phyloP scores from a whole-genome alignment of 2,329 filamentous ascomycete genomes.

The Colletotrichum eremochloae region DNA sequence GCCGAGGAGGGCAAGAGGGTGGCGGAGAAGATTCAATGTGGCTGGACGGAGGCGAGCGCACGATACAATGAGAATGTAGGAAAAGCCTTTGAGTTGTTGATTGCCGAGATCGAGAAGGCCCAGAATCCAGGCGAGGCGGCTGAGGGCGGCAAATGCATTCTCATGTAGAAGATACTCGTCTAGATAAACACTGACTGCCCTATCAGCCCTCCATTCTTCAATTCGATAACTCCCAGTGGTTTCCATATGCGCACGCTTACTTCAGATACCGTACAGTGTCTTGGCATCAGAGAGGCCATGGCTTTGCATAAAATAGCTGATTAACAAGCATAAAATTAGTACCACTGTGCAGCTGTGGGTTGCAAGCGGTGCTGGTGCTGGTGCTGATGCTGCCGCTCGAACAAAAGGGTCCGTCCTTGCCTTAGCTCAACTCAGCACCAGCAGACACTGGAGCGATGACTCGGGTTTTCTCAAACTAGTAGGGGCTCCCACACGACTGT shows the following conservation, averaged over 20 bases:
- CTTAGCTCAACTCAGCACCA: slow-evolving; percentile 8
- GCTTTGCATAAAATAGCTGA: background rate
- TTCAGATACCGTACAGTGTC: background rate
- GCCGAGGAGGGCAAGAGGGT: slow-evolving; percentile 87
- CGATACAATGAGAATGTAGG: slow-evolving; percentile 94
- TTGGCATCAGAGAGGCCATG: background rate
- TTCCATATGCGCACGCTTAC: background rate
- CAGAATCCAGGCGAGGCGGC: slow-evolving; percentile 90
- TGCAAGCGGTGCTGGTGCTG: background rate
- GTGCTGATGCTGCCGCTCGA: background rate
- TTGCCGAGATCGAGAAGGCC: slow-evolving; percentile 93
- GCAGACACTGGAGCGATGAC: background rate
- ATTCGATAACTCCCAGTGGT: background rate
- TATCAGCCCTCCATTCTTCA: background rate
- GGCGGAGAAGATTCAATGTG: slow-evolving; percentile 89
- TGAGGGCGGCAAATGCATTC: slow-evolving; percentile 81
- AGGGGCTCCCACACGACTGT: background rate
- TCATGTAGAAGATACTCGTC: slow-evolving; percentile 74
- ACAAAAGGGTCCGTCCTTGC: background rate
- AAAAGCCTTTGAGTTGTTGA: slow-evolving; percentile 93
- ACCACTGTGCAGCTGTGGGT: background rate
- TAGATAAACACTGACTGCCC: background rate
- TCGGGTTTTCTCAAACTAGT: background rate
- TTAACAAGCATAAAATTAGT: background rate
- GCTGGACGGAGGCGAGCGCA: slow-evolving; percentile 94